Percentiles rank a stretch among this genome's conserved stretches.
phyloP scores from a whole-genome alignment of 495 filamentous ascomycete genomes.

The Annulohypoxylon moriforme region DNA sequence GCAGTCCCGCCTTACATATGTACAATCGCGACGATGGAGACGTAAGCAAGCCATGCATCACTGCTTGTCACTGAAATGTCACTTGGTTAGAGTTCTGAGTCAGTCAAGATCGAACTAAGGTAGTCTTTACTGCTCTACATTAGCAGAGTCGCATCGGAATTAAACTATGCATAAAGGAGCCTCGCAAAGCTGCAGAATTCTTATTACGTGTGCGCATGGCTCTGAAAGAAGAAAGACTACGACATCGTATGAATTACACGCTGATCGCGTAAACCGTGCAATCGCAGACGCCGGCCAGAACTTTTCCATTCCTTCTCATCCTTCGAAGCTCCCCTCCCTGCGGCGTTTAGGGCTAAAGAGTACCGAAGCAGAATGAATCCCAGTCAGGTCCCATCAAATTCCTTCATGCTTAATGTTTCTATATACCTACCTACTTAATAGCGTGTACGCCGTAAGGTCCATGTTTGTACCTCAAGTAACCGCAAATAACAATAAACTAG shows the following conservation, averaged over 20 bases:
- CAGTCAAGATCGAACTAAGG: slow-evolving; percentile 10
- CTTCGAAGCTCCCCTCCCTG: slow-evolving; percentile 3
- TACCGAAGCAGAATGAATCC: not conserved
- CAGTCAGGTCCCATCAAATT: not conserved
- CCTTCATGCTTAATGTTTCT: not conserved
- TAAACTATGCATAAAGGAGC: slow-evolving; percentile 7
- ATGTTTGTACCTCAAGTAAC: not conserved
- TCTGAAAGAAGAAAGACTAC: not conserved
- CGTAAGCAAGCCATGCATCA: slow-evolving; percentile 6
- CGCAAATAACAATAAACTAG: not conserved
- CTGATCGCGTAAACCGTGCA: not conserved
- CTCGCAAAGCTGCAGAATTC: not conserved
- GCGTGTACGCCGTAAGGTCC: not conserved
- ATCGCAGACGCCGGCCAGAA: not conserved
- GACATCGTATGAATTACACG: not conserved
- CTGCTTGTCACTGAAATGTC: not conserved
- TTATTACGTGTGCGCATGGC: not conserved
- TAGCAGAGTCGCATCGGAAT: not conserved
- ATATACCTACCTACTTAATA: not conserved
- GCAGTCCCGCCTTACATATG: slow-evolving; percentile 9
- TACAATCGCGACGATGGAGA: slow-evolving; percentile 9
- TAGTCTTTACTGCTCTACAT: not conserved
- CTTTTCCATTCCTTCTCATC: slow-evolving; percentile 6
- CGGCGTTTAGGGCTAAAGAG: not conserved
- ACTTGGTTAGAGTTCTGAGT: slow-evolving; percentile 7